Base-by-base conservation (phyloP, 225 moss, liverwort and hornwort species). In the Asterella californica region DNA sequence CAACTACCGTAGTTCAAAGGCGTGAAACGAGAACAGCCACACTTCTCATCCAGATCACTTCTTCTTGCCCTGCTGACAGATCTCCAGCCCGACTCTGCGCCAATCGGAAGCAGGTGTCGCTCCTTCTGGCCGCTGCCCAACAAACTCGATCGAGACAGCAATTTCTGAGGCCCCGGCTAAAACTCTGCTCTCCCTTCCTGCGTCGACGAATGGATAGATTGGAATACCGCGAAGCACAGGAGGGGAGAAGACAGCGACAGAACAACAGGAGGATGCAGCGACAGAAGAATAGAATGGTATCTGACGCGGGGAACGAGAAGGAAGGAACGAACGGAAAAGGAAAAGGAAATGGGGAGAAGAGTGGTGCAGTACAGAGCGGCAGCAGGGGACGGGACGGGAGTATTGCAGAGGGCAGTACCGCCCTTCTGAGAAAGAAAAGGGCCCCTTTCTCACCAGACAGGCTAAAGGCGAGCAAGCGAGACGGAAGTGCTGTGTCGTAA, bases 11-110 rank as follows among this genome's bases (percentile, higher is more conserved):
- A 14, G 25, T 9, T 32, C 52, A 74, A 32, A 53, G 33, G 74
- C 53, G 48, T 17, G 30, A 29, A 52, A 74, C 52, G 32, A 54
- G 74, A 50, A 0, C 29, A 74, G 52, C 30, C 33, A 29, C 50
- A 32, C 30, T 74, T 27, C 32, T 74, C 46, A 74, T 74, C 74
- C 53, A 74, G 74, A 74, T 74, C 74, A 54, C 74, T 74, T 34
- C 74, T 74, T 34, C 1, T 52, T 42, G 74, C 50, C 29, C 73
- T 30, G 53, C 29, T n/a, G 53, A n/a, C 27, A 54, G 52, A 74
- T 74, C 53, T 74, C 74, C 48, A 25, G 10, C 45, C 48, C 34
- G 38, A 37, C 22, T 37, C 42, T 70, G 22, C 69, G 33, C 14
- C 10, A 49, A 42, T 21, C 47, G 8, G 29, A 64, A 53, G 50